Evolutionary conservation across 2,329 filamentous ascomycete genomes (phyloP).

Genomic region (Penicillium sp.): DNA sequence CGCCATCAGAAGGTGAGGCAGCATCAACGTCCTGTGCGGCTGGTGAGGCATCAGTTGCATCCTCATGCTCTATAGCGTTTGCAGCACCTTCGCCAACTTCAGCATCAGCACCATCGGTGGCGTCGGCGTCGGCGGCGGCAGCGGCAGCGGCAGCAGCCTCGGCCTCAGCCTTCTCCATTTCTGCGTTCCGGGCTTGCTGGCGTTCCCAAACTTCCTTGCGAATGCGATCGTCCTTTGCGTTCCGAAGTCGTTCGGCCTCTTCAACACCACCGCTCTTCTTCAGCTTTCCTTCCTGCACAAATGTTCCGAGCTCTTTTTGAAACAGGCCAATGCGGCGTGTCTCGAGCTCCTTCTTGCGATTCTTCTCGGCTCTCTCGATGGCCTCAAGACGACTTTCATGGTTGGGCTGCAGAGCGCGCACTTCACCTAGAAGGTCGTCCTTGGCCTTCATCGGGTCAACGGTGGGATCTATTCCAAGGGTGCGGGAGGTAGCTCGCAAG

Average conservation of each 20-base stretch:
- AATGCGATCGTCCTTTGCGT: conserved; percentile 79
- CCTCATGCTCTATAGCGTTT: background rate
- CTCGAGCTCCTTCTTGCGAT: conserved; percentile 81
- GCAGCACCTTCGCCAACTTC: conserved; percentile 1
- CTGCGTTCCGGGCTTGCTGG: conserved; percentile 46
- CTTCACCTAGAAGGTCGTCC: conserved; percentile 85
- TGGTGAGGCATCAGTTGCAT: background rate
- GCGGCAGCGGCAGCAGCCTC: conserved; percentile 24
- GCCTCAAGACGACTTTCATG: conserved; percentile 90
- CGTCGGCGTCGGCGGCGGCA: conserved; percentile 17
- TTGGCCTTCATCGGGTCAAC: conserved; percentile 76
- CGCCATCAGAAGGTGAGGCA: too few relatives aligned
- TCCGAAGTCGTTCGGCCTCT: conserved; percentile 79
- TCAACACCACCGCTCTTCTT: conserved; percentile 96
- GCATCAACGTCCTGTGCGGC: background rate
- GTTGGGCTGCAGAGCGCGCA: conserved; percentile 87
- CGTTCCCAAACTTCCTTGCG: conserved; percentile 65
- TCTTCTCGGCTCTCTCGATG: conserved; percentile 92
- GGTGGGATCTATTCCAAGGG: conserved; percentile 45
- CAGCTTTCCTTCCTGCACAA: conserved; percentile 83
- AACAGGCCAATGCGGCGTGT: conserved; percentile 68
- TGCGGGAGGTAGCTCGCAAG: conserved; percentile 48
- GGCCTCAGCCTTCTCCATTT: conserved; percentile 38
- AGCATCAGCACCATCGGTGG: conserved; percentile 7
- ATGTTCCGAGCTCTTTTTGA: conserved; percentile 74